These are phyloP conservation scores for Chlorociboria aeruginascens DNA, from an alignment of 495 filamentous ascomycete genomes.

Conservation along the genomic window DNA sequence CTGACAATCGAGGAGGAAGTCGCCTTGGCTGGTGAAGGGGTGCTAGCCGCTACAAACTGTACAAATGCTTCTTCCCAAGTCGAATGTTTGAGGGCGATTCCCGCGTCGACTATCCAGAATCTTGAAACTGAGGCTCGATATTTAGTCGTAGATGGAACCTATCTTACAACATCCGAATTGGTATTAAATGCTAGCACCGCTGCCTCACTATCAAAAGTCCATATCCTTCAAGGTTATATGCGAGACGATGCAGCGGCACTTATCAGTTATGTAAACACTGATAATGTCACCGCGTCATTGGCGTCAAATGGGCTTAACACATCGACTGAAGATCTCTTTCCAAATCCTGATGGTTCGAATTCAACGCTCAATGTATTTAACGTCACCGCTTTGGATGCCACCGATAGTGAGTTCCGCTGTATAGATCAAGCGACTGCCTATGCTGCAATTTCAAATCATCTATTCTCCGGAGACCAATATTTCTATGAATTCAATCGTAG, in stretches of 20 bases:
- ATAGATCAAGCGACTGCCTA: constrained; percentile 34
- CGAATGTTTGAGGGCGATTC: constrained; percentile 25
- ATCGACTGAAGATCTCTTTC: constrained; percentile 27
- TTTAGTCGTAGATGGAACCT: constrained; percentile 33
- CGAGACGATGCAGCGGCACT: constrained; percentile 32
- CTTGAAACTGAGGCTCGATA: constrained; percentile 27
- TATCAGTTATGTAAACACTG: constrained; percentile 24
- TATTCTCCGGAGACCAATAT: constrained; percentile 26
- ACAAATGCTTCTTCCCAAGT: constrained; percentile 22
- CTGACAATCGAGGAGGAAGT: constrained; percentile 32
- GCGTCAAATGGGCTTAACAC: constrained; percentile 24
- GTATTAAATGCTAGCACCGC: constrained; percentile 21
- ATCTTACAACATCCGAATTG: constrained; percentile 28
- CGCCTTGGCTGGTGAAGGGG: constrained; percentile 20
- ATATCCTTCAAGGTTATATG: constrained; percentile 30
- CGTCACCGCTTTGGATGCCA: constrained; percentile 28
- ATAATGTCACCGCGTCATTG: constrained; percentile 23
- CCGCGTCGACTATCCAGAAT: constrained; percentile 21
- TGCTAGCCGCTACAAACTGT: constrained; percentile 28
- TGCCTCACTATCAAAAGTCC: constrained; percentile 21
- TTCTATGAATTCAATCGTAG: constrained; percentile 35
- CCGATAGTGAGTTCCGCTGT: constrained; percentile 33
- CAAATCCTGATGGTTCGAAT: constrained; percentile 27
- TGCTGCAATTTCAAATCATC: constrained; percentile 16
- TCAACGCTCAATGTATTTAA: constrained; percentile 33